A percentile compares a stretch with the other conserved stretches of the same genome.
Evolutionary conservation across 2,329 filamentous ascomycete species (phyloP).

Genomic region (Neophaeococcomyces aloes): DNA sequence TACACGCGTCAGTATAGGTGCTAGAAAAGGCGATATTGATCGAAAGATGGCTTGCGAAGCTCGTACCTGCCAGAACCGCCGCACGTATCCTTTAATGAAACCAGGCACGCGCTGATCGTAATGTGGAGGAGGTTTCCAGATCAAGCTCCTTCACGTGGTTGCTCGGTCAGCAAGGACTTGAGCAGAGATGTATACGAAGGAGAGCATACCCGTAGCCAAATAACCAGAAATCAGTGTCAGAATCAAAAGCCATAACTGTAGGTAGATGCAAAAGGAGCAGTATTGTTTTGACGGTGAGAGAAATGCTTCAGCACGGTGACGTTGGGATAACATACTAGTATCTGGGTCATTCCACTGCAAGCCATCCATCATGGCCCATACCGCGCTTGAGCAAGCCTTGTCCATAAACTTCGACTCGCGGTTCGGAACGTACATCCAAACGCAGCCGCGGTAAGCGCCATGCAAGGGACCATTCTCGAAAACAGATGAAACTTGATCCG

Average conservation of each 20-base stretch:
- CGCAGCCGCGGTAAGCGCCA: too few species aligned
- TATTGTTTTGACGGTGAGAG: too few species aligned
- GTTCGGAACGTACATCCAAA: too few species aligned
- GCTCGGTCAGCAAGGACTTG: conserved; percentile 11
- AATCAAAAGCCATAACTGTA: not conserved
- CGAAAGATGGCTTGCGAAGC: not conserved
- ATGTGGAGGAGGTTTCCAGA: conserved; percentile 96
- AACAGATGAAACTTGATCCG: too few species aligned
- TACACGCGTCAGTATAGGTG: conserved; percentile 11
- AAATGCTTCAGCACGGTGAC: too few species aligned
- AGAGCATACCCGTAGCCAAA: conserved; percentile 78
- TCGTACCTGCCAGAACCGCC: conserved; percentile 93
- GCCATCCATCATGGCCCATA: too few species aligned
- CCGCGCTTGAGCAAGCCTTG: too few species aligned
- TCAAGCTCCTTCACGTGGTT: conserved; percentile 60
- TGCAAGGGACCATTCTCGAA: too few species aligned
- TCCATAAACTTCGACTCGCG: too few species aligned
- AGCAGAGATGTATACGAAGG: not conserved
- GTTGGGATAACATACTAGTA: too few species aligned
- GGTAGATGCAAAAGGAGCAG: too few species aligned
- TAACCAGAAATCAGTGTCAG: conserved; percentile 67
- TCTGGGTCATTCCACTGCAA: too few species aligned
- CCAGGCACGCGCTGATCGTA: conserved; percentile 79
- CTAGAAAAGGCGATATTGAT: conserved; percentile 8
- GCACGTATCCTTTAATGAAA: conserved; percentile 86